Percentiles rank a stretch among this genome's conserved stretches.
Conservation (phyloP, 495 filamentous ascomycete genomes). For the Lasiosphaeria ovina region DNA sequence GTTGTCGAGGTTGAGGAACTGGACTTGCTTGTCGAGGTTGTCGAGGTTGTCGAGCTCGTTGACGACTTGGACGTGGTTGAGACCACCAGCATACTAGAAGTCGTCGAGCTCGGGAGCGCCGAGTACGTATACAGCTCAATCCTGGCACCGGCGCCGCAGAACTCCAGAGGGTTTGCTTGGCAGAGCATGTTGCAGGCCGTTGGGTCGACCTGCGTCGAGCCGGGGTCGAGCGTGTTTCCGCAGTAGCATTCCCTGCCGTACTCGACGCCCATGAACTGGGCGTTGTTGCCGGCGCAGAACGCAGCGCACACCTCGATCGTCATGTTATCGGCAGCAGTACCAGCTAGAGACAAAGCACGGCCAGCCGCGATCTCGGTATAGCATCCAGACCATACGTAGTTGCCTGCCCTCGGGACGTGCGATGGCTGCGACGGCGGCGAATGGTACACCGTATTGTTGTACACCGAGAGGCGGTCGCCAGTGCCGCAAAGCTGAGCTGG, state of each 20-base stretch:
- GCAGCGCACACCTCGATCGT: conserved; percentile 36
- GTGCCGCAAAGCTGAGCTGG: conserved; percentile 32
- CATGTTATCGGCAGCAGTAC: conserved; percentile 37
- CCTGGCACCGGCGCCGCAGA: conserved; percentile 23
- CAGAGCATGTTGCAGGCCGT: conserved; percentile 37
- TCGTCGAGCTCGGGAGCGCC: not conserved
- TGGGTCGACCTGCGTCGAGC: conserved; percentile 18
- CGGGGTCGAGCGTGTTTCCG: conserved; percentile 40
- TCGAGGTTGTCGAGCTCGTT: not conserved
- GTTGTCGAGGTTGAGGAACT: not conserved
- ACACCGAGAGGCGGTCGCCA: conserved; percentile 37
- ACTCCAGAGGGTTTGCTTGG: conserved; percentile 26
- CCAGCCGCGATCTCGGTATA: conserved; percentile 31
- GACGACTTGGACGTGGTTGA: not conserved
- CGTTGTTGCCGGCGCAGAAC: conserved; percentile 25
- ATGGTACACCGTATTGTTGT: conserved; percentile 7
- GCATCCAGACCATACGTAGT: conserved; percentile 39
- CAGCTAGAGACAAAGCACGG: conserved; percentile 54
- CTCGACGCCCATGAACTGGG: conserved; percentile 31
- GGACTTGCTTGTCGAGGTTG: not conserved
- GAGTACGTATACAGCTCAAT: conserved; percentile 19
- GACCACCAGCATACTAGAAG: not conserved
- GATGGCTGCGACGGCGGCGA: conserved; percentile 25
- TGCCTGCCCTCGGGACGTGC: conserved; percentile 25
- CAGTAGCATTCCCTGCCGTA: conserved; percentile 36